phyloP scores from a whole-genome alignment of 768 basidiomycete species.

The Suillus discolor region DNA sequence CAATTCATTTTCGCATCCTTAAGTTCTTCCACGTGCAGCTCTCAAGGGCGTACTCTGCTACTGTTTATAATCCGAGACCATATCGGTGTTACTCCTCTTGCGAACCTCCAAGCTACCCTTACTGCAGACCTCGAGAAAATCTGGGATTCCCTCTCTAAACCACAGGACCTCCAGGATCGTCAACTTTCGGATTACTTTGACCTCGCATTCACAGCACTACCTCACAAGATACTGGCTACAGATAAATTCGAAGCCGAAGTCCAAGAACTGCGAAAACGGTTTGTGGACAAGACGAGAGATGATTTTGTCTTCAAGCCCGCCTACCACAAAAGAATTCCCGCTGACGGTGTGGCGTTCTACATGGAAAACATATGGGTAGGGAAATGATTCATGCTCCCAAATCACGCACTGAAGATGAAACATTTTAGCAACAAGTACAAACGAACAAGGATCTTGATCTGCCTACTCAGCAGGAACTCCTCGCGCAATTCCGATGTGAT shows the following conservation, averaged over 20 bases:
- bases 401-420: background rate
- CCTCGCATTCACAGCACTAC: slow-evolving; percentile 87
- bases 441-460: slow-evolving; percentile 96
- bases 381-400: slow-evolving; percentile 16
- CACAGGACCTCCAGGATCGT: slow-evolving; percentile 74
- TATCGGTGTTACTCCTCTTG: slow-evolving; percentile 88
- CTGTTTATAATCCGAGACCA: slow-evolving; percentile 99
- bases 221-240: slow-evolving; percentile 92
- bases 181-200: slow-evolving; percentile 94
- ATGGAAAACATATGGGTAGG: slow-evolving; percentile 98
- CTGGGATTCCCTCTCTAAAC: slow-evolving; percentile 93
- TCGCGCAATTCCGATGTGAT: slow-evolving; percentile 98
- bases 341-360: slow-evolving; percentile 95
- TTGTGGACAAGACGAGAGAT: slow-evolving; percentile 64
- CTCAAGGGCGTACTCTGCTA: slow-evolving; percentile 86
- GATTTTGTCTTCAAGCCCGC: slow-evolving; percentile 88
- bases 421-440: slow-evolving; percentile 89
- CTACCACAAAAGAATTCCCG: slow-evolving; percentile 97
- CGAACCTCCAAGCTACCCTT: slow-evolving; percentile 86
- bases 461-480: slow-evolving; percentile 95
- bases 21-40: slow-evolving; percentile 33
- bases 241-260: slow-evolving; percentile 89
- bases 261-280: slow-evolving; percentile 69
- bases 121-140: slow-evolving; percentile 87
- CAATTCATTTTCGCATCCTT: slow-evolving; percentile 25